Base-by-base conservation (phyloP, 441 rosid species). In the Pelargonium fulgidum region DNA sequence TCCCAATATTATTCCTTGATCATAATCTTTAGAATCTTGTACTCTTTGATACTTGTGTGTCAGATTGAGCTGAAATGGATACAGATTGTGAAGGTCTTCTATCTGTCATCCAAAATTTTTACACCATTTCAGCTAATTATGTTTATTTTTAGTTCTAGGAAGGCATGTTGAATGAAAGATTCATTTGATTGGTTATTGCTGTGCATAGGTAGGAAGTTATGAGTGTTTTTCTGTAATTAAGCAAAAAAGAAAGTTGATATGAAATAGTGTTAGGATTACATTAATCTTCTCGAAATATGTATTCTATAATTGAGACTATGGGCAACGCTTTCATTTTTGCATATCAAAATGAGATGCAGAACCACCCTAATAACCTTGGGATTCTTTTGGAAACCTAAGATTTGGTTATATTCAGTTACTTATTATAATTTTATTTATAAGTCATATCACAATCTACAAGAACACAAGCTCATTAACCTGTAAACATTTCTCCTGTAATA, bases 111-210 rank as follows among this genome's bases (percentile, higher is more conserved):
- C 64, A 24, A 61, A 61, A 16, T 11, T 61, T 1, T 24, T 10
- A 22, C 64, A 59, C 64, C 29, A 61, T 61, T 61, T 61, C 12
- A 61, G 64, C 26, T 24, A 61, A 33, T 10, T 61, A 24, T 61
- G 12, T 61, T 11, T 61, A 61, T 24, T 61, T 61, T 24, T 22
- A 41, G 36, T 61, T 61, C 39, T 20, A 33, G 36, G 29, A 17
- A 58, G 10, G 29, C 62, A 17, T 17, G 20, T 58, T 16, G 22
- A 58, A 58, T 24, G 29, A 58, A 41, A 33, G 64, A 61, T 61
- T 33, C 16, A 24, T 61, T 61, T 24, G 26, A 11, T 61, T 61
- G 64, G 39, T 59, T 24, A 24, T 61, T 33, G 11, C 8, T 61
- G 14, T 61, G n/a, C 16, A 61, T 16, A 54, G 52, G 44, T 47